Conservation (phyloP, 371 early-diverging fungal species). For the Funneliformis caledonium region DNA sequence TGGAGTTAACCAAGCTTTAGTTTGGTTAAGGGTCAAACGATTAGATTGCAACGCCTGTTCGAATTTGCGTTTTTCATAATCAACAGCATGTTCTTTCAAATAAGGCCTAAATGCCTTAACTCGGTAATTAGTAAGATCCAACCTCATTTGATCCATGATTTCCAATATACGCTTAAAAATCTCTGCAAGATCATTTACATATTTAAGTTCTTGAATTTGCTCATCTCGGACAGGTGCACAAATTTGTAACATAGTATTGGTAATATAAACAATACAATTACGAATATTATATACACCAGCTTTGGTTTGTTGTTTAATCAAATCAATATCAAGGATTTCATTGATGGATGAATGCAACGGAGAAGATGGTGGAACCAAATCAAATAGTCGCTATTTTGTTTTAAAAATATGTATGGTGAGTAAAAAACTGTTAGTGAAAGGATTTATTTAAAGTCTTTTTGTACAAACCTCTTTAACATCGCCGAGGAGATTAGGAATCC, state of each 20-base stretch:
- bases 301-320: slow-evolving; percentile 63
- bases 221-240: slow-evolving; percentile 80
- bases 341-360: slow-evolving; percentile 52
- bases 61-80: slow-evolving; percentile 73
- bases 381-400: slow-evolving; percentile 48
- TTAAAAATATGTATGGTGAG: neutral
- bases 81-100: slow-evolving; percentile 66
- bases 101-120: slow-evolving; percentile 67
- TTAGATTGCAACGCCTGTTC: slow-evolving; percentile 52
- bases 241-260: slow-evolving; percentile 62
- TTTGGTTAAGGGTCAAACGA: slow-evolving; percentile 52
- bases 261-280: slow-evolving; percentile 51
- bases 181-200: slow-evolving; percentile 44
- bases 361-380: slow-evolving; percentile 48
- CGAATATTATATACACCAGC: slow-evolving; percentile 55
- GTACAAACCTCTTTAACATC: slow-evolving; percentile 62
- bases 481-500: slow-evolving; percentile 54
- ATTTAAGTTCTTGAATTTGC: slow-evolving; percentile 53
- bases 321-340: slow-evolving; percentile 62
- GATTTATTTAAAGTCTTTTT: neutral
- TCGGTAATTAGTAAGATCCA: slow-evolving; percentile 76
- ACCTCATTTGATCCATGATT: slow-evolving; percentile 69
- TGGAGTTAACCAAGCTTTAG: slow-evolving; percentile 61
- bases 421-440: neutral
- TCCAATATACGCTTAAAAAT: slow-evolving; percentile 58